These are phyloP conservation scores for Petunia hybrid DNA, from an alignment of 305 asterid genomes.

Conservation along the genomic window DNA sequence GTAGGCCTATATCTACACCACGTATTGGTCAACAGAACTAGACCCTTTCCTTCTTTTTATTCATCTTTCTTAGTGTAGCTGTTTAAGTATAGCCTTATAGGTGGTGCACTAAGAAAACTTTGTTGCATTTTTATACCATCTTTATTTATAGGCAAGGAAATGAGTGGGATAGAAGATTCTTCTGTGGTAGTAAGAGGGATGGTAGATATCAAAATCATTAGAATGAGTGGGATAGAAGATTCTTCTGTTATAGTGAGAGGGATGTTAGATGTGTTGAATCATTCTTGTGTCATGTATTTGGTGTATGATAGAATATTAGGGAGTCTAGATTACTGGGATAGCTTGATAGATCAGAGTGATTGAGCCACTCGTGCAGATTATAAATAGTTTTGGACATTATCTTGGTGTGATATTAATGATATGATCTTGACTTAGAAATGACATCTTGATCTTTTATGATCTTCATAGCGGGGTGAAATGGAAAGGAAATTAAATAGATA, in stretches of 20 bases:
- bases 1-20: not conserved
- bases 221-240: constrained; percentile 10
- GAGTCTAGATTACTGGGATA: not conserved
- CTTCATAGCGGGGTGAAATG: not conserved
- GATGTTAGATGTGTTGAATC: not conserved
- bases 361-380: not conserved
- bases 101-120: constrained; percentile 9
- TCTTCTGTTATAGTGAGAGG: not conserved
- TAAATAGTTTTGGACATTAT: not conserved
- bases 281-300: not conserved
- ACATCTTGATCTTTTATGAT: constrained; percentile 3
- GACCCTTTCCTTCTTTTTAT: not conserved
- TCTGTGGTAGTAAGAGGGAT: not conserved
- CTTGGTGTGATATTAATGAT: not conserved
- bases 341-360: not conserved
- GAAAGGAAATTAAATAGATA: not conserved
- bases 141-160: not conserved
- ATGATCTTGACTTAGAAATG: not conserved
- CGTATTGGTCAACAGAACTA: not conserved
- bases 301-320: not conserved
- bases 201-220: not conserved
- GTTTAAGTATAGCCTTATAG: not conserved
- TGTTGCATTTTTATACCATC: constrained; percentile 8
- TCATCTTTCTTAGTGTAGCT: not conserved
- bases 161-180: constrained; percentile 6